Evolutionary conservation across 805 yeast species (phyloP), one percentile per base, ranked within the genome.

Genomic region (Ogataea polymorpha): DNA sequence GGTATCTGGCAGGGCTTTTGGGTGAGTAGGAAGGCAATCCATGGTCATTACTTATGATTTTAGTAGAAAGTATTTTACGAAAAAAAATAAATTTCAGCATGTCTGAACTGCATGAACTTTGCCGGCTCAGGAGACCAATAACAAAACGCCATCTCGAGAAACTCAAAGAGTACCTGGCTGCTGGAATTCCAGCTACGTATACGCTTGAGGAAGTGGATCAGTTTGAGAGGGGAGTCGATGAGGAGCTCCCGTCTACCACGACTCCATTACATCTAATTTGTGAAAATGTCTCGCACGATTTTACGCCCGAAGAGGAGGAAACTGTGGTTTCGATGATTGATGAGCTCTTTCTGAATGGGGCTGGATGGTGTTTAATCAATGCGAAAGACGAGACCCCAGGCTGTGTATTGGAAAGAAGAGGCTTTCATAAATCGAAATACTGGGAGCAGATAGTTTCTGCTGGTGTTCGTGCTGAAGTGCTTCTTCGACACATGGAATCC

Each of bases 281-380:
- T 39, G 74, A 79, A 32, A 68, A 76, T 32, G 52, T 82, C 10
- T 72, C 74, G 0, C 17, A 26, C 3, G 75, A 77, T 45, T 44
- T 63, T 2, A 54, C 63, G 0, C 42, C 44, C 4, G 70, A 63
- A 0, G 84, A 78, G 41, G 68, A 70, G 41, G 49, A 58, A 1
- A 68, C 77, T 1, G 72, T 81, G 0, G 43, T 65, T 23, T 59
- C 64, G 10, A 71, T 90, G 79, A 79, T 87, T 44, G 76, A 77
- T 21, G 72, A 69, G 15, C 62, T 90, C 44, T 82, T 90, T 49
- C 79, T 86, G 55, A 83, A 79, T 58, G 97, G 97, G 21, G 96
- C 96, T 0, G 95, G 95, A 8, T 90, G 97, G 97, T 82, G 84
- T 61, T 70, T 86, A 51, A 67, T 80, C 2, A 95, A 89, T 59